A percentile compares a stretch with the other conserved stretches of the same genome.
phyloP scores from a whole-genome alignment of 345 rosid genomes.

The Murraya koenigii region DNA sequence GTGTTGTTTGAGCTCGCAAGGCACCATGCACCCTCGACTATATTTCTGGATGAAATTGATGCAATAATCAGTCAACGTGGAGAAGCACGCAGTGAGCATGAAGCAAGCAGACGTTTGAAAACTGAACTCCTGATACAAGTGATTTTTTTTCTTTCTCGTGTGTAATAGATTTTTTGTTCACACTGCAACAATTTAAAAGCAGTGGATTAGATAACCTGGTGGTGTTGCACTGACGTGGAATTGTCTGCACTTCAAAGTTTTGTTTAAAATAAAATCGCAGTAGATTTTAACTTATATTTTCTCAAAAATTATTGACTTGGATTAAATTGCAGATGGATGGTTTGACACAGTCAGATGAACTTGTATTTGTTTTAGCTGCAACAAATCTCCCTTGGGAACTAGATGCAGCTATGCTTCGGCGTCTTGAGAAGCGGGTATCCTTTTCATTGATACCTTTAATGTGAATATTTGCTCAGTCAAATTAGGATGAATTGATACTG shows the following conservation, averaged over 20 bases:
- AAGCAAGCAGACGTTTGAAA: slow-evolving; percentile 97
- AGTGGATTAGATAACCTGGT: too few relatives aligned
- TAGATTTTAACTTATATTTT: background rate
- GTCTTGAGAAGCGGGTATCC: slow-evolving; percentile 98
- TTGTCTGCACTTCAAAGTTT: background rate
- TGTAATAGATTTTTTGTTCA: background rate
- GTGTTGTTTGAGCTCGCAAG: slow-evolving; percentile 95
- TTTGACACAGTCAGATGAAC: slow-evolving; percentile 73
- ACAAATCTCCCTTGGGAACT: slow-evolving; percentile 99
- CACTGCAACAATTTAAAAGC: slow-evolving; percentile 3
- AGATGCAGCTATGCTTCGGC: slow-evolving; percentile 97
- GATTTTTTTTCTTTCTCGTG: slow-evolving; percentile 20
- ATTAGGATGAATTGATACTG: background rate
- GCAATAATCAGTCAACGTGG: slow-evolving; percentile 98
- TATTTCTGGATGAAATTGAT: slow-evolving; percentile 95
- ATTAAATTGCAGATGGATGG: slow-evolving; percentile 90
- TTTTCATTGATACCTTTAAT: slow-evolving; percentile 12
- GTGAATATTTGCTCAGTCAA: background rate
- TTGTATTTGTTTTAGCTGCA: slow-evolving; percentile 95
- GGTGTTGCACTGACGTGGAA: background rate
- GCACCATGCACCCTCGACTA: slow-evolving; percentile 96
- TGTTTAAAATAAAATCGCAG: background rate
- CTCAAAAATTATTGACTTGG: slow-evolving; percentile 19
- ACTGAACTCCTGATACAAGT: slow-evolving; percentile 99
- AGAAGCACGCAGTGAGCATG: slow-evolving; percentile 94